Evolutionary conservation across 768 basidiomycete genomes (phyloP).

Genomic region (Tricholoma furcatifolium): DNA sequence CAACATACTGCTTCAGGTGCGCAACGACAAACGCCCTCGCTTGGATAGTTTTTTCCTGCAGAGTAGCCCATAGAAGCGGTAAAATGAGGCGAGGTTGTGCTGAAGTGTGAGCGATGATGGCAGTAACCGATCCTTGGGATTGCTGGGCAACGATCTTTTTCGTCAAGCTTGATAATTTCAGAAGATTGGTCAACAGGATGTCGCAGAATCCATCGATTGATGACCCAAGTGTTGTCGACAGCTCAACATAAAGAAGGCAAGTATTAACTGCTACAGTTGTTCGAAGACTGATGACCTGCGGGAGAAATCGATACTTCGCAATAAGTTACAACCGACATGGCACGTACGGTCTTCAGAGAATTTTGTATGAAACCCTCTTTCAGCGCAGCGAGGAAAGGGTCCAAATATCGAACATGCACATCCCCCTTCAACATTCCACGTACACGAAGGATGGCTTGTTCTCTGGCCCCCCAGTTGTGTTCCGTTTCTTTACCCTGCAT

Average conservation of each 20-base stretch:
- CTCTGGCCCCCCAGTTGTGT: slow-evolving; percentile 89
- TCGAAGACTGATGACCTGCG: slow-evolving; percentile 80
- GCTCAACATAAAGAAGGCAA: slow-evolving; percentile 73
- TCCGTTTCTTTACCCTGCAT: slow-evolving; percentile 92
- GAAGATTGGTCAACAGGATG: slow-evolving; percentile 65
- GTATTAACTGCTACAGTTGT: slow-evolving; percentile 87
- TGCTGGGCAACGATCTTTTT: slow-evolving; percentile 90
- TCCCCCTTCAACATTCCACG: slow-evolving; percentile 91
- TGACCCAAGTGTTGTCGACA: slow-evolving; percentile 63
- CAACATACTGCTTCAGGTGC: slow-evolving; percentile 77
- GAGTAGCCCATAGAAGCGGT: slow-evolving; percentile 61
- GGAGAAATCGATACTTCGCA: slow-evolving; percentile 4
- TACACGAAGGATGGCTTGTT: slow-evolving; percentile 72
- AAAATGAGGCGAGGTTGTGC: slow-evolving; percentile 69
- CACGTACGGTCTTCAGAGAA: slow-evolving; percentile 75
- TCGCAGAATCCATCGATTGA: slow-evolving; percentile 83
- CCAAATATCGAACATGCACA: slow-evolving; percentile 69
- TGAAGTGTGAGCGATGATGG: slow-evolving; percentile 70
- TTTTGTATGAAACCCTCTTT: slow-evolving; percentile 80
- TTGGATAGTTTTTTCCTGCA: slow-evolving; percentile 83
- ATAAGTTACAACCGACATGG: slow-evolving; percentile 24
- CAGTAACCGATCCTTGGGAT: slow-evolving; percentile 70
- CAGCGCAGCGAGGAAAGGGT: slow-evolving; percentile 71
- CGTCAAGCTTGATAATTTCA: slow-evolving; percentile 86
- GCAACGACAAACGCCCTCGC: slow-evolving; percentile 62